Percentiles rank a stretch among this genome's conserved stretches.
These are phyloP conservation scores for Leptographium procerum DNA, from an alignment of 2,329 filamentous ascomycete species.

Conservation along the genomic window DNA sequence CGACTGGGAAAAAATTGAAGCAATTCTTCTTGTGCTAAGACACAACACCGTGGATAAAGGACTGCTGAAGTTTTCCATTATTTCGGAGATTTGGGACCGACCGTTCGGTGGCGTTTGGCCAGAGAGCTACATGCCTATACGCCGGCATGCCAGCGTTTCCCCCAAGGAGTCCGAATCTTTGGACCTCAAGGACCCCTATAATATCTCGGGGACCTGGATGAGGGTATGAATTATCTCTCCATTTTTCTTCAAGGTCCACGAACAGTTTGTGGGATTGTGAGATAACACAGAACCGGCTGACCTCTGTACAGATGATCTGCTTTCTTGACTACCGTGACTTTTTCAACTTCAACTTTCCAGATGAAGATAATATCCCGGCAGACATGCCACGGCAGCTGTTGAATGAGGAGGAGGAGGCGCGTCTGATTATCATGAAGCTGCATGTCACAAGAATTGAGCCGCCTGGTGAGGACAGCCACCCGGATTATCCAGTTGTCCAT, in stretches of 20 bases:
- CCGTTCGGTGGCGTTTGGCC: conserved; percentile 46
- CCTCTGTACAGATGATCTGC: conserved; percentile 27
- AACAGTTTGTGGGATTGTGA: too few species aligned
- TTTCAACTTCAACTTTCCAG: conserved; percentile 59
- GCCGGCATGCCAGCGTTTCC: background rate
- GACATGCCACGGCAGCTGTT: conserved; percentile 40
- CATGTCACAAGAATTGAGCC: conserved; percentile 48
- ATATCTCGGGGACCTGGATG: conserved; percentile 59
- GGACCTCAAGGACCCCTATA: conserved; percentile 50
- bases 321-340: conserved; percentile 61
- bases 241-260: background rate
- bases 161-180: background rate
- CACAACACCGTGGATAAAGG: conserved; percentile 46
- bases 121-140: conserved; percentile 30
- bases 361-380: conserved; percentile 25
- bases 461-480: conserved; percentile 45
- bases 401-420: conserved; percentile 52
- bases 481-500: conserved; percentile 51
- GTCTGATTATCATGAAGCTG: conserved; percentile 59
- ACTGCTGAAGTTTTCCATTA: conserved; percentile 30
- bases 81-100: conserved; percentile 40
- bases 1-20: conserved; percentile 74
- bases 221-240: conserved; percentile 33
- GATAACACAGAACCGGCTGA: background rate
- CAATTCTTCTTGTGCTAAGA: conserved; percentile 53